Conservation (phyloP, 345 rosid species). For the Geranium brycei region DNA sequence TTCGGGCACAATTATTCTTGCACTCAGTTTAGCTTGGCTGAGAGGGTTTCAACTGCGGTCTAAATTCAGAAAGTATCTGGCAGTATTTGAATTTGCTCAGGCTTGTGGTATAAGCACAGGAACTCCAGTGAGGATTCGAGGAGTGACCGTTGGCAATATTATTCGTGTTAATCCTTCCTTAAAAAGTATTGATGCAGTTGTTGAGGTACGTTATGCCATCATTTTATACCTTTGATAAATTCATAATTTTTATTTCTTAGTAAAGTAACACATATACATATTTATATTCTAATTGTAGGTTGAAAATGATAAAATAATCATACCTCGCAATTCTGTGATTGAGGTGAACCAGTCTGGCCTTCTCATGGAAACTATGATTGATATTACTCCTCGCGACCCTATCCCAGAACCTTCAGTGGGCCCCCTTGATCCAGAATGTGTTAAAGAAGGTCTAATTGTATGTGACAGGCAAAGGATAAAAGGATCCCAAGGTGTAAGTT, state of each 20-base stretch:
- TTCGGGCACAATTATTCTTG: conserved; percentile 73
- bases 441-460: conserved; percentile 70
- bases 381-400: conserved; percentile 78
- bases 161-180: conserved; percentile 84
- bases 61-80: conserved; percentile 70
- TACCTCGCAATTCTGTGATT: conserved; percentile 73
- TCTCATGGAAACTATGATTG: conserved; percentile 89
- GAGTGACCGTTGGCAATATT: conserved; percentile 82
- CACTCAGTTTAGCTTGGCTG: conserved; percentile 87
- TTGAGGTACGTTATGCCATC: conserved; percentile 45
- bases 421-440: conserved; percentile 69
- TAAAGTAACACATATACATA: conserved; percentile 1
- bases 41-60: conserved; percentile 71
- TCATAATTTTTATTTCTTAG: background rate
- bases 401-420: conserved; percentile 72
- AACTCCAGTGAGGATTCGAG: conserved; percentile 92
- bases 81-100: conserved; percentile 68
- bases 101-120: conserved; percentile 88
- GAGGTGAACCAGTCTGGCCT: conserved; percentile 99
- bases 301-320: conserved; percentile 87
- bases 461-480: conserved; percentile 85
- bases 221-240: conserved; percentile 1
- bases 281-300: conserved; percentile 36
- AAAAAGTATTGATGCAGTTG: conserved; percentile 80
- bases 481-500: conserved; percentile 83